Evolutionary conservation across 805 yeast species (phyloP).

Genomic region (Ogataea trehalophila): DNA sequence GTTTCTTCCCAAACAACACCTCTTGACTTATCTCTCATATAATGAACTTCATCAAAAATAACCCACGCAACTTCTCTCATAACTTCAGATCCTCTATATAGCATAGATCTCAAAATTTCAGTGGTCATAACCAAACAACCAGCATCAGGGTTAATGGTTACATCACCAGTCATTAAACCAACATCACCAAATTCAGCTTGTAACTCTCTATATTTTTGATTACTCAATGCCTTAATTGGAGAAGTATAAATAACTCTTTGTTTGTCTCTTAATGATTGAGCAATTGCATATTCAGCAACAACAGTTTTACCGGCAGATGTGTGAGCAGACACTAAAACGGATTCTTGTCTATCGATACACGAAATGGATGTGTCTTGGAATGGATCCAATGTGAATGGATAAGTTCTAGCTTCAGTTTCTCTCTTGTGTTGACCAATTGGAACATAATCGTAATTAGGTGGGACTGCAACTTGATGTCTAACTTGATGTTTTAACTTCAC

Average conservation of each 20-base stretch:
- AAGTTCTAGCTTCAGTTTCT: slow-evolving; percentile 72
- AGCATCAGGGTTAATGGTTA: slow-evolving; percentile 95
- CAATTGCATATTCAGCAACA: slow-evolving; percentile 95
- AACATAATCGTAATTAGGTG: slow-evolving; percentile 81
- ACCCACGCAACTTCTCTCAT: slow-evolving; percentile 97
- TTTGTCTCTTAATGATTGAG: slow-evolving; percentile 85
- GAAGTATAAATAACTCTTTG: slow-evolving; percentile 95
- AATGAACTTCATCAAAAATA: slow-evolving; percentile 96
- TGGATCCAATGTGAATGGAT: slow-evolving; percentile 92
- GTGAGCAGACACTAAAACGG: slow-evolving; percentile 95
- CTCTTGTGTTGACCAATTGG: slow-evolving; percentile 89
- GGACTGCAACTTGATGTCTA: slow-evolving; percentile 95
- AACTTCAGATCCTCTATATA: slow-evolving; percentile 92
- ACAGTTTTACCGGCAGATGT: slow-evolving; percentile 98
- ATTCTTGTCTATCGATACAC: slow-evolving; percentile 90
- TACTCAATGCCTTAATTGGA: slow-evolving; percentile 91
- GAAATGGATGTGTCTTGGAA: slow-evolving; percentile 96
- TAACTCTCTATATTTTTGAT: slow-evolving; percentile 90
- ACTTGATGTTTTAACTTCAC: slow-evolving; percentile 87
- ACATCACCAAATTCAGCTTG: slow-evolving; percentile 91
- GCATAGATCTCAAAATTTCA: slow-evolving; percentile 91
- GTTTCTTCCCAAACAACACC: slow-evolving; percentile 99
- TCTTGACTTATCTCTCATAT: slow-evolving; percentile 92
- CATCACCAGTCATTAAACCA: slow-evolving; percentile 96
- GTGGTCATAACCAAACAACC: slow-evolving; percentile 97